Conservation (phyloP, 2,329 filamentous ascomycete genomes). For the Plectosphaerella sp. region DNA sequence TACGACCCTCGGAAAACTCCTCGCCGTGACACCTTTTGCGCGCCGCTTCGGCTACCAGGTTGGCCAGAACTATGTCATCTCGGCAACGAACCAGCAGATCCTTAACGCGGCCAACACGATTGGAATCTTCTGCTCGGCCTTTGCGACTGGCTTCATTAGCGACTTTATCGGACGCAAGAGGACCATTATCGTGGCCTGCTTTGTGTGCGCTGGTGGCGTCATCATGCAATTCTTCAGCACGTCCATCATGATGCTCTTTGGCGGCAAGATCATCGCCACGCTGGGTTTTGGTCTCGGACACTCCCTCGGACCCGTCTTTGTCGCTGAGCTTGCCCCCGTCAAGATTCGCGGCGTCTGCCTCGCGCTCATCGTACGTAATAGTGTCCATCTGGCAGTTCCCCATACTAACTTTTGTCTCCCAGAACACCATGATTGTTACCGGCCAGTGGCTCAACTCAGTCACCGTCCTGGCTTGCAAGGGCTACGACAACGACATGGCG, state of each 20-base stretch:
- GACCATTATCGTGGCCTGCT: slow-evolving; percentile 17
- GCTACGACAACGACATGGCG: slow-evolving; percentile 15
- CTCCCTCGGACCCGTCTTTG: slow-evolving; percentile 23
- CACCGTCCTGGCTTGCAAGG: slow-evolving; percentile 15
- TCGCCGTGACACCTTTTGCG: slow-evolving; percentile 21
- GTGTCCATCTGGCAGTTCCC: too few relatives aligned
- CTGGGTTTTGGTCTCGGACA: slow-evolving; percentile 25
- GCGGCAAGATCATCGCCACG: slow-evolving; percentile 20
- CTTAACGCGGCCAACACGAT: slow-evolving; percentile 22
- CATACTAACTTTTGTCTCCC: too few relatives aligned
- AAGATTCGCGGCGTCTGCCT: slow-evolving; percentile 23
- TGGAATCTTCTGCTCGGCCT: slow-evolving; percentile 22
- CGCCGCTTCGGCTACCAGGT: slow-evolving; percentile 17
- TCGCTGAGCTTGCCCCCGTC: slow-evolving; percentile 24
- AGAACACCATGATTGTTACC: slow-evolving; percentile 26
- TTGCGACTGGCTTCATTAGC: slow-evolving; percentile 19
- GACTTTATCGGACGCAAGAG: slow-evolving; percentile 20
- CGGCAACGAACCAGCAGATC: slow-evolving; percentile 21
- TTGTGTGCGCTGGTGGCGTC: slow-evolving; percentile 17
- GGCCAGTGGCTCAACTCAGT: slow-evolving; percentile 22
- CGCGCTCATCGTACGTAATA: slow-evolving; percentile 16
- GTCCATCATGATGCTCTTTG: slow-evolving; percentile 20
- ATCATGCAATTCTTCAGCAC: slow-evolving; percentile 18
- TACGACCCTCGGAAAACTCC: slow-evolving; percentile 21
- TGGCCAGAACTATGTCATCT: slow-evolving; percentile 12